These are phyloP conservation scores for Spergularia azorica DNA, from an alignment of 179 eudicot species.

Conservation along the genomic window DNA sequence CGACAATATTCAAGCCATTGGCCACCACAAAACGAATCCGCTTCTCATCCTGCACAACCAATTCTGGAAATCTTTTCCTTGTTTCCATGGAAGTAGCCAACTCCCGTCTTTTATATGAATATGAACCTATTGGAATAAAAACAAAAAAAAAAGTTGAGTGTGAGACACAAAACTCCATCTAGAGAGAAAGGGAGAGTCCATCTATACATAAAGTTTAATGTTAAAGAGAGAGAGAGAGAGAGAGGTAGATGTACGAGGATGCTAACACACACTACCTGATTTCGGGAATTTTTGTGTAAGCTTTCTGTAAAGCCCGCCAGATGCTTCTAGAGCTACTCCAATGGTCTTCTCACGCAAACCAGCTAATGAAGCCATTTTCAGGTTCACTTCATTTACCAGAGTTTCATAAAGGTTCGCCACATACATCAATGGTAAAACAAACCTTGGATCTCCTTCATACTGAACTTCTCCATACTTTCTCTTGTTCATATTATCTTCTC, in stretches of 20 bases:
- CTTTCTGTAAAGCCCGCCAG: constrained; percentile 95
- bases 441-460: constrained; percentile 84
- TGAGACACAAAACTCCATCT: background rate
- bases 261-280: constrained; percentile 53
- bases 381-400: constrained; percentile 73
- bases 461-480: constrained; percentile 63
- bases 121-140: constrained; percentile 46
- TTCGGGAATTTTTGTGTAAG: constrained; percentile 83
- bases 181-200: background rate
- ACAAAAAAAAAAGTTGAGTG: constrained; percentile 2
- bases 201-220: too few species aligned
- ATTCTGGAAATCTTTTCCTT: constrained; percentile 87
- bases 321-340: constrained; percentile 96
- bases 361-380: constrained; percentile 59
- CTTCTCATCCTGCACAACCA: constrained; percentile 95
- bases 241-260: background rate
- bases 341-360: constrained; percentile 88
- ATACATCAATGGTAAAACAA: constrained; percentile 92
- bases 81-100: constrained; percentile 95
- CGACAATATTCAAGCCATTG: constrained; percentile 80
- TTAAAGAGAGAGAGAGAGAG: too few species aligned
- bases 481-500: constrained; percentile 71
- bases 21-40: constrained; percentile 96
- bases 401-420: constrained; percentile 94
- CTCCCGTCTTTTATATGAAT: constrained; percentile 79